Evolutionary conservation across 2,329 filamentous ascomycete species (phyloP).

Genomic region (Drechslerella stenobrocha): DNA sequence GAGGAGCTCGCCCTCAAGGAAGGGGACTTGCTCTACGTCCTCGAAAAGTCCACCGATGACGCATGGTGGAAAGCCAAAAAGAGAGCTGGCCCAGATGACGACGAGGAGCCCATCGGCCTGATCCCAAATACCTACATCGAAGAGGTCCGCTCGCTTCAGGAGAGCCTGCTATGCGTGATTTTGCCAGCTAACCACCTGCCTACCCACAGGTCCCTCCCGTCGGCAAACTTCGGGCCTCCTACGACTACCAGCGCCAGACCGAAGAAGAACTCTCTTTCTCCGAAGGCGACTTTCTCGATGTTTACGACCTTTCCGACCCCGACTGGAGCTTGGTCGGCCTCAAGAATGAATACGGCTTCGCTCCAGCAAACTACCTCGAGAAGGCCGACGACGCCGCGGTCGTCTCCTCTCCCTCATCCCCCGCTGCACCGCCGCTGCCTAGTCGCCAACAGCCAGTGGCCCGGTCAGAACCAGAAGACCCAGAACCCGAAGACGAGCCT

Average conservation of each 20-base stretch:
- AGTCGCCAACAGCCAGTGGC: conserved; percentile 44
- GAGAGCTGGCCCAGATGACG: conserved; percentile 77
- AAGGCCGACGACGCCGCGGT: conserved; percentile 57
- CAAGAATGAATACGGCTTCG: conserved; percentile 87
- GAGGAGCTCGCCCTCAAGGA: conserved; percentile 83
- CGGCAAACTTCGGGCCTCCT: conserved; percentile 83
- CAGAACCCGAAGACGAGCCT: conserved; percentile 21
- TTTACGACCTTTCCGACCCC: conserved; percentile 87
- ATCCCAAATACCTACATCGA: conserved; percentile 95
- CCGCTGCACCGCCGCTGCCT: conserved; percentile 50
- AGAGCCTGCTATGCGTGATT: conserved; percentile 36
- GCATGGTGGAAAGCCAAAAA: conserved; percentile 98
- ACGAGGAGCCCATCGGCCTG: conserved; percentile 86
- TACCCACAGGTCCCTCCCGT: conserved; percentile 65
- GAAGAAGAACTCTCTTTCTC: conserved; percentile 96
- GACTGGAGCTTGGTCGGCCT: conserved; percentile 94
- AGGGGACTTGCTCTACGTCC: conserved; percentile 83
- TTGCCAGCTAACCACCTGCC: conserved; percentile 17
- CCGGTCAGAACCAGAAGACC: conserved; percentile 19
- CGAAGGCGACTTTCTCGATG: conserved; percentile 78
- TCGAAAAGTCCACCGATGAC: conserved; percentile 77
- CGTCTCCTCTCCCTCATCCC: conserved; percentile 55
- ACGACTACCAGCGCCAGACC: conserved; percentile 94
- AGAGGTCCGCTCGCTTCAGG: conserved; percentile 66
- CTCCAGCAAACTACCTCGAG: conserved; percentile 94